Base-by-base conservation (phyloP, 2,329 filamentous ascomycete species). In the Daldinia sp. region DNA sequence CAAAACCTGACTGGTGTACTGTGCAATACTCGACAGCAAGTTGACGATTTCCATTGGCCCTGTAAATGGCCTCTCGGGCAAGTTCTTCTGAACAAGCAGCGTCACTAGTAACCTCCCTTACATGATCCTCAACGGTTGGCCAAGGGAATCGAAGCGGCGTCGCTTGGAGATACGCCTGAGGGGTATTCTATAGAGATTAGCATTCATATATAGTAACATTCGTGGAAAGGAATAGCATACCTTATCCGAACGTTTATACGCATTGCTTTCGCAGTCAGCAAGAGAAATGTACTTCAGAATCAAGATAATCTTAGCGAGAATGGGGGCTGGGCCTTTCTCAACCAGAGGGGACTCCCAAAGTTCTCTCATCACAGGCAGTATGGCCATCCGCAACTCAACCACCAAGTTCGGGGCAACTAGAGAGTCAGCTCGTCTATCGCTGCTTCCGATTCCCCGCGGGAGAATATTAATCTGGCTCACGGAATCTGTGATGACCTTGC, bases 291-390 rank as follows among this genome's bases (percentile, higher is more conserved):
- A 87, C 70, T 91, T 92, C 59, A 99, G 81, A 47, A 97, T 94
- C 29, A 93, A 91, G 62, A 98, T 87, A 11, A 97, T 81, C 55
- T 88, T 90, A 69, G 92, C 91, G 15, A 95, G 87, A 39, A 94
- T 90, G 19, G 88, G 84, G 21, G 88, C 89, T 2, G 91, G 88
- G 0, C 93, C 87, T 71, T 92, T 94, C 70, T 97, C 93, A 15
- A 95, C 87, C 48, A 96, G 86, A 23, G 87, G 82, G 0, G 93
- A 96, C 68, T 92, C 88, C 96, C 95, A 99, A 25, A 98, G 85
- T 47, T 89, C 85, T 58, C 86, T 85, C 37, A 95, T 85, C 45
- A 90, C 86, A 0, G 93, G 92, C 11, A 97, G 79, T 23, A 97
- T 87, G 23, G 89, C 87, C 78, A 91, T 87, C 39, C 95, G 90